A percentile compares a stretch with the other conserved stretches of the same genome.
phyloP scores from a whole-genome alignment of 306 rosid species.

The Oemleria cerasiformis region DNA sequence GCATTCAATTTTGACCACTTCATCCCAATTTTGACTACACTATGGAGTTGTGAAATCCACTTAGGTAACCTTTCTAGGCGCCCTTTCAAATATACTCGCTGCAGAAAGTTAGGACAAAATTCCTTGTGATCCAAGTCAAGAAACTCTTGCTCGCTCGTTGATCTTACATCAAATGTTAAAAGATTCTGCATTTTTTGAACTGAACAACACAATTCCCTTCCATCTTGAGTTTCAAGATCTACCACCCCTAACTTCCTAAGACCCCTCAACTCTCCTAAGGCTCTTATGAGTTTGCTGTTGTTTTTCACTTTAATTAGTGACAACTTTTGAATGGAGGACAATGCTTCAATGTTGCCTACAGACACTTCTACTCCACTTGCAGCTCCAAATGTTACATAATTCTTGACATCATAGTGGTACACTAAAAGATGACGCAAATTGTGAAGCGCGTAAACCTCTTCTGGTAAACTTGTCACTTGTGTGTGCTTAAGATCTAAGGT shows the following conservation, averaged over 20 bases:
- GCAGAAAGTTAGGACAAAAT: not conserved
- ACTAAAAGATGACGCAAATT: conserved; percentile 14
- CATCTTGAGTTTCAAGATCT: not conserved
- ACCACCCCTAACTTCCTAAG: conserved; percentile 1
- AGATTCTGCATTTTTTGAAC: not conserved
- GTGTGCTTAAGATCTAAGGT: conserved; percentile 23
- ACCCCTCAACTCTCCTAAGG: not conserved
- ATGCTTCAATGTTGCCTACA: not conserved
- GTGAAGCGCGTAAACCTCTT: not conserved
- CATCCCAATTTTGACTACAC: conserved; percentile 2
- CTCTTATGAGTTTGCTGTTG: not conserved
- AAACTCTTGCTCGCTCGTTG: not conserved
- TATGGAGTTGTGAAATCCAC: conserved; percentile 1
- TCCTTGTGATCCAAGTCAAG: conserved; percentile 7
- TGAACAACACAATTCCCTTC: not conserved
- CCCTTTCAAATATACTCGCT: conserved; percentile 1
- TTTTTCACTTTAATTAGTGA: conserved; percentile 2
- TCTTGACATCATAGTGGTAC: not conserved
- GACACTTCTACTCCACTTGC: not conserved
- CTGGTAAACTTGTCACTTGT: conserved; percentile 5
- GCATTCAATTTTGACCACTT: conserved; percentile 3
- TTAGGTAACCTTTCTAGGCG: not conserved
- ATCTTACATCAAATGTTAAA: conserved; percentile 1
- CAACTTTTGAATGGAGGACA: conserved; percentile 12
- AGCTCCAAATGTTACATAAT: not conserved